Evolutionary conservation across 2,329 filamentous ascomycete species (phyloP).

Genomic region (Pyrenophora seminiperda): DNA sequence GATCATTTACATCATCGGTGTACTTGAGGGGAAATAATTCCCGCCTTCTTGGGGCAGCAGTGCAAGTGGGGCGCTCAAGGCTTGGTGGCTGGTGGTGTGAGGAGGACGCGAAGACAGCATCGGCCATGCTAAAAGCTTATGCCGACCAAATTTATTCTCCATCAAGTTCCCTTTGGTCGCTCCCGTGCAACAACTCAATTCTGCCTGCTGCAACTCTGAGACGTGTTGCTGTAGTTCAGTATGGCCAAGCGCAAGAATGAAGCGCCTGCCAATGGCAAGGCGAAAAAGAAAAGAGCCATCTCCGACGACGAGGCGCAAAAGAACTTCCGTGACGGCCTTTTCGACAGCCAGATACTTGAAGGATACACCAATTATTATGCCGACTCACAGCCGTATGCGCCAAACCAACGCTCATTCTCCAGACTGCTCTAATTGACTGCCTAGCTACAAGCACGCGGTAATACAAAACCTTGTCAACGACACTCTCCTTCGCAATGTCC

Average conservation of each 20-base stretch:
- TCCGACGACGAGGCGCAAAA: conserved; percentile 48
- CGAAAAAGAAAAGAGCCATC: conserved; percentile 53
- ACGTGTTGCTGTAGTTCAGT: conserved; percentile 6
- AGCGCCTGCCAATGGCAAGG: conserved; percentile 43
- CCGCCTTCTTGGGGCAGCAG: conserved; percentile 6
- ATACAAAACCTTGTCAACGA: conserved; percentile 82
- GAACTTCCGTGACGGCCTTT: conserved; percentile 48
- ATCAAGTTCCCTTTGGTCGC: conserved; percentile 7
- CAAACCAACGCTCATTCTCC: background rate
- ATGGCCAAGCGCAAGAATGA: conserved; percentile 53
- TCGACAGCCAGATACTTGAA: conserved; percentile 44
- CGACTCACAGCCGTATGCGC: conserved; percentile 47
- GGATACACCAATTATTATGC: conserved; percentile 46
- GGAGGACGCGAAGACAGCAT: conserved; percentile 10
- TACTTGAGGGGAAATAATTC: conserved; percentile 10
- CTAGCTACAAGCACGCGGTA: conserved; percentile 86
- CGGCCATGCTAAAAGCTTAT: conserved; percentile 16
- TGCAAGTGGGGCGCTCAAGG: conserved; percentile 9
- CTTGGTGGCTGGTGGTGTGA: conserved; percentile 23
- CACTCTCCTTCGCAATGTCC: conserved; percentile 80
- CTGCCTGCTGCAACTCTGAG: conserved; percentile 30
- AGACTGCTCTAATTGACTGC: conserved; percentile 8
- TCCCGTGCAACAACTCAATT: conserved; percentile 8
- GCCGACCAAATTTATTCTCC: conserved; percentile 25
- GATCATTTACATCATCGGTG: conserved; percentile 8